Base-by-base conservation (phyloP, 208 protist genomes). In the Crithidia bombi region DNA sequence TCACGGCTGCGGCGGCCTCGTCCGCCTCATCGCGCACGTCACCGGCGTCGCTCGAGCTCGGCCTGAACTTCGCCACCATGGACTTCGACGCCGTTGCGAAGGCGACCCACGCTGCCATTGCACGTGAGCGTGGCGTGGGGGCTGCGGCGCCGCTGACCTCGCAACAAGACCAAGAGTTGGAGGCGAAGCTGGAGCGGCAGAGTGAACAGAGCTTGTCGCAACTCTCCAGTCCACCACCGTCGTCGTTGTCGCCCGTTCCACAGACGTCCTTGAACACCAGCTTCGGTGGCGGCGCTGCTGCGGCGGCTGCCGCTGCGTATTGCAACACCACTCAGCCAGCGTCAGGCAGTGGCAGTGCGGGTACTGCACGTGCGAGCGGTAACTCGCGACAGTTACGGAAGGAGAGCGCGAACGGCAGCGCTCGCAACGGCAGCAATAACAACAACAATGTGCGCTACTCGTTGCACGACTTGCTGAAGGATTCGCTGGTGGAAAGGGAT, bases 391-490 rank as follows among this genome's bases (percentile, higher is more conserved):
- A 23, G 4, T 15, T 10, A 32, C 35, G 35, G 14, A 5, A 51
- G 5, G 28, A n/a, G 17, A 5, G 36, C 6, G 9, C 36, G 36
- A 41, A 12, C 36, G 12, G 12, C 36, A 41, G 36, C 36, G n/a
- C n/a, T n/a, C n/a, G n/a, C n/a, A n/a, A n/a, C n/a, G 36, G 36
- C 9, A 12, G 9, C 9, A 41, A 41, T 35, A 12, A 38, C 36
- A 36, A 0, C 9, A 41, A 21, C 23, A n/a, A 1, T 9, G 23
- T 10, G 15, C 75, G 81, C 9, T 89, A 89, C 63, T 78, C 81
- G 12, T 73, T 92, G 14, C 78, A 79, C 47, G 90, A 92, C 50
- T 57, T 72, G 17, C 69, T 95, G 50, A 72, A 79, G 25, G 90
- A 91, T 67, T 89, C 81, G 67, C n/a, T 76, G n/a, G 44, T 84